Percentiles rank a stretch among this genome's conserved stretches.
These are phyloP conservation scores for Tricharina praecox DNA, from an alignment of 495 filamentous ascomycete species.

Conservation along the genomic window DNA sequence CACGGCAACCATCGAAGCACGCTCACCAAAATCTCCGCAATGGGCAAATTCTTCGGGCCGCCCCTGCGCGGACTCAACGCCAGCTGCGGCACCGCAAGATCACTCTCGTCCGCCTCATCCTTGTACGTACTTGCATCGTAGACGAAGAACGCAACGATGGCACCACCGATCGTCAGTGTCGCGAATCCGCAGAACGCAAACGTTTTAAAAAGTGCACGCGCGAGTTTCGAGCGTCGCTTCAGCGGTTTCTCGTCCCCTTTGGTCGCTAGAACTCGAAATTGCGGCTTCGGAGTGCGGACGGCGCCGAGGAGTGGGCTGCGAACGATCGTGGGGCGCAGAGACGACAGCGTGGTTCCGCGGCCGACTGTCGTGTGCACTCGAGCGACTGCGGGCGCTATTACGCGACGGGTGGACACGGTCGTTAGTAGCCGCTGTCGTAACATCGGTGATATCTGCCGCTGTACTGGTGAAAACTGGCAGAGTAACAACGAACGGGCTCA, in stretches of 20 bases:
- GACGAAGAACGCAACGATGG: slow-evolving; percentile 70
- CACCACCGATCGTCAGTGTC: slow-evolving; percentile 34
- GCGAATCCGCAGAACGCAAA: slow-evolving; percentile 45
- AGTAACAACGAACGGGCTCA: no score
- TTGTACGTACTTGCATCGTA: slow-evolving; percentile 90
- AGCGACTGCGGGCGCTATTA: no score
- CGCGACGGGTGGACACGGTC: no score
- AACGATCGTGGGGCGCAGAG: no score
- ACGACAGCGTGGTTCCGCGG: no score
- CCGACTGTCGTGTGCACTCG: no score
- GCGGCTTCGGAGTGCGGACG: no score
- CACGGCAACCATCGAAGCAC: neutral
- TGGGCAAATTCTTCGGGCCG: slow-evolving; percentile 91
- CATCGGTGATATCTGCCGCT: no score
- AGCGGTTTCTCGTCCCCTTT: neutral
- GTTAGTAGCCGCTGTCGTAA: no score
- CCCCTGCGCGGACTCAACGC: slow-evolving; percentile 69
- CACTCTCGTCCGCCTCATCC: slow-evolving; percentile 42
- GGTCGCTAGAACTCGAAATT: neutral
- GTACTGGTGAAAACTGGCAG: no score
- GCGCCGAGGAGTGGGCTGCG: no score
- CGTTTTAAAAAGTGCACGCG: slow-evolving; percentile 28
- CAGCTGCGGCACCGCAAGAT: slow-evolving; percentile 65
- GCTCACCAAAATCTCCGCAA: slow-evolving; percentile 52
- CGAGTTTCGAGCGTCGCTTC: neutral